Evolutionary conservation across 2,329 filamentous ascomycete genomes (phyloP).

Genomic region (Apiospora rasikravindrae): DNA sequence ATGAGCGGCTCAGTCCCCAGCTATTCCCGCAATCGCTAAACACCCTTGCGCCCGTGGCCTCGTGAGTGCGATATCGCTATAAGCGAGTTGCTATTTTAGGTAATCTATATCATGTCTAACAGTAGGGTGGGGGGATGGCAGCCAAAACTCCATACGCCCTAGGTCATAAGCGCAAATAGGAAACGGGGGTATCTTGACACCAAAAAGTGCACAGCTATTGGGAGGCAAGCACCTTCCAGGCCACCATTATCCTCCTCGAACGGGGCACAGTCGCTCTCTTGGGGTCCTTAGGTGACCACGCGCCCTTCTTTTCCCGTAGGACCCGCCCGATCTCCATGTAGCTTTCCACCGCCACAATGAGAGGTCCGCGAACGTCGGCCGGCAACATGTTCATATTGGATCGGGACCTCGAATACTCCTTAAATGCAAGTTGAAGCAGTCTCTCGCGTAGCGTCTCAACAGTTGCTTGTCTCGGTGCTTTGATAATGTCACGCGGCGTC

Average conservation of each 20-base stretch:
- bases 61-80: not conserved
- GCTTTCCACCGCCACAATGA: slow-evolving; percentile 73
- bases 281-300: slow-evolving; percentile 29
- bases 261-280: slow-evolving; percentile 38
- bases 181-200: slow-evolving; percentile 18
- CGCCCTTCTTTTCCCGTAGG: slow-evolving; percentile 46
- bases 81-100: slow-evolving; percentile 7
- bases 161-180: not conserved
- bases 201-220: slow-evolving; percentile 1
- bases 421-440: slow-evolving; percentile 66
- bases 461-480: slow-evolving; percentile 50
- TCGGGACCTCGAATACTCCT: slow-evolving; percentile 60
- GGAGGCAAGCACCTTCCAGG: slow-evolving; percentile 36
- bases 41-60: not conserved
- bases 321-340: slow-evolving; percentile 78
- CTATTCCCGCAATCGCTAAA: not conserved
- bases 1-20: not conserved
- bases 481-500: slow-evolving; percentile 58
- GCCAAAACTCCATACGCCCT: not conserved
- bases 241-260: slow-evolving; percentile 38
- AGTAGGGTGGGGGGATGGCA: not conserved
- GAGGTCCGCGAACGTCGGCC: slow-evolving; percentile 61
- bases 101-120: slow-evolving; percentile 2
- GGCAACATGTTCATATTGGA: slow-evolving; percentile 67
- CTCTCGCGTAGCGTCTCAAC: slow-evolving; percentile 57